Evolutionary conservation across 768 basidiomycete genomes (phyloP).

Genomic region (Lentinula boryana): DNA sequence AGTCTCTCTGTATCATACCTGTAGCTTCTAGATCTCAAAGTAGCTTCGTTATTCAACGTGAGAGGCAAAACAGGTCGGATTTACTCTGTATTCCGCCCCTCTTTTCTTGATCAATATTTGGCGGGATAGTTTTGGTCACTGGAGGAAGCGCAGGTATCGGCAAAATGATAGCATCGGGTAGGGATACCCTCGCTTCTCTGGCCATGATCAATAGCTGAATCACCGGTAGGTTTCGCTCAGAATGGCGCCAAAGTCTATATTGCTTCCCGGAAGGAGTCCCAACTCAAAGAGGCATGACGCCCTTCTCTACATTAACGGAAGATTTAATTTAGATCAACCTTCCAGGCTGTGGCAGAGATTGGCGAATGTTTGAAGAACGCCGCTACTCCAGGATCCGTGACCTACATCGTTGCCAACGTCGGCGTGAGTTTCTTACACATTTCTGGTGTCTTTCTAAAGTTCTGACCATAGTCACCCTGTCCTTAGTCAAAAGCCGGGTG

Average conservation of each 20-base stretch:
- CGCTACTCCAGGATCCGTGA: slow-evolving; percentile 50
- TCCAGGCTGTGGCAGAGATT: slow-evolving; percentile 50
- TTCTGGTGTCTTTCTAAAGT: background rate
- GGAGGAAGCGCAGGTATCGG: slow-evolving; percentile 85
- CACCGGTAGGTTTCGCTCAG: slow-evolving; percentile 49
- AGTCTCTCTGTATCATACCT: too few species aligned
- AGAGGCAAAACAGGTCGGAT: slow-evolving; percentile 60
- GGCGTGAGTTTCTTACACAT: slow-evolving; percentile 38
- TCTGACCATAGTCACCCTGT: background rate
- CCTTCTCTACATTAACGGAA: slow-evolving; percentile 5
- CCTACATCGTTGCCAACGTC: slow-evolving; percentile 73
- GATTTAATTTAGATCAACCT: background rate
- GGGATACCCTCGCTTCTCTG: background rate
- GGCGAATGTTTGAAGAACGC: slow-evolving; percentile 29
- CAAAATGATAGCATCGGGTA: slow-evolving; percentile 68
- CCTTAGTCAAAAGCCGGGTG: slow-evolving; percentile 72
- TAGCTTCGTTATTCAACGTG: slow-evolving; percentile 56
- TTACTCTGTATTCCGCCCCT: background rate
- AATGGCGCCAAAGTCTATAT: slow-evolving; percentile 91
- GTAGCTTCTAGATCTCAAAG: slow-evolving; percentile 37
- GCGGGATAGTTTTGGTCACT: slow-evolving; percentile 61
- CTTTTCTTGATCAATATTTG: background rate
- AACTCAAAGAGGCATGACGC: slow-evolving; percentile 58
- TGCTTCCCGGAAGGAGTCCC: slow-evolving; percentile 75
- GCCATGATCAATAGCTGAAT: background rate